phyloP scores from a whole-genome alignment of 257 asterid species.

The Scutellaria barbata region DNA sequence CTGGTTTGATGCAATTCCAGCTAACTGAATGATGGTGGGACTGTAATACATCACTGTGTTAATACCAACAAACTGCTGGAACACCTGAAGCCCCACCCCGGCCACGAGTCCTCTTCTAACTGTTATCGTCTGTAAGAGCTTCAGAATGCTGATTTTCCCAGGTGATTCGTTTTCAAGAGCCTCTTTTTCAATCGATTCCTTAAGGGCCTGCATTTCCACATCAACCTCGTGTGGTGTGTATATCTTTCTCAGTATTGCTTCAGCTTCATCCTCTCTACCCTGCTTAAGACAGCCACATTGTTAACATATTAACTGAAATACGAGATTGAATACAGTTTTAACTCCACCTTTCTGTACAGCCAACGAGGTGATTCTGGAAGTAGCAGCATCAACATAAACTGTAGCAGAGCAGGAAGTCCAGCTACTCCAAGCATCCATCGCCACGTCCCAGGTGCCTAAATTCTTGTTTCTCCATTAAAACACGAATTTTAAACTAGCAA shows the following conservation, averaged over 20 bases:
- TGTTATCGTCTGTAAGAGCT: constrained; percentile 37
- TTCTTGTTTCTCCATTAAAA: not conserved
- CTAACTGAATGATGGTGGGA: constrained; percentile 81
- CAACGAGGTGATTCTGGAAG: constrained; percentile 93
- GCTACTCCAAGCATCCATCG: constrained; percentile 97
- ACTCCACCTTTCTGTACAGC: constrained; percentile 49
- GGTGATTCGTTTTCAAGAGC: constrained; percentile 34
- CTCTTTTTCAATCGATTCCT: constrained; percentile 59
- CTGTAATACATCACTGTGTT: constrained; percentile 93
- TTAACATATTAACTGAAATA: constrained; percentile 40
- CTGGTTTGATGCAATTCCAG: constrained; percentile 77
- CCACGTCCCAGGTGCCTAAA: constrained; percentile 71
- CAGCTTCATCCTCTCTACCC: constrained; percentile 68
- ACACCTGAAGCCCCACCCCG: constrained; percentile 76
- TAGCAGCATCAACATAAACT: constrained; percentile 66
- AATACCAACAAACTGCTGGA: constrained; percentile 83
- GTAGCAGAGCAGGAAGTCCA: constrained; percentile 68
- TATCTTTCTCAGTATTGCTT: constrained; percentile 67
- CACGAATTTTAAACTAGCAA: not conserved
- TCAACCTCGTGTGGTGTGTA: constrained; percentile 74
- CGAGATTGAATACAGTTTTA: too few species aligned
- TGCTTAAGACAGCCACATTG: constrained; percentile 33
- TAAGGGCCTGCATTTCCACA: constrained; percentile 62
- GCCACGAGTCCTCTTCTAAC: constrained; percentile 83
- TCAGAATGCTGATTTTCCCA: constrained; percentile 53